Conservation (phyloP, 306 rosid species). For the Lablab purpureus region DNA sequence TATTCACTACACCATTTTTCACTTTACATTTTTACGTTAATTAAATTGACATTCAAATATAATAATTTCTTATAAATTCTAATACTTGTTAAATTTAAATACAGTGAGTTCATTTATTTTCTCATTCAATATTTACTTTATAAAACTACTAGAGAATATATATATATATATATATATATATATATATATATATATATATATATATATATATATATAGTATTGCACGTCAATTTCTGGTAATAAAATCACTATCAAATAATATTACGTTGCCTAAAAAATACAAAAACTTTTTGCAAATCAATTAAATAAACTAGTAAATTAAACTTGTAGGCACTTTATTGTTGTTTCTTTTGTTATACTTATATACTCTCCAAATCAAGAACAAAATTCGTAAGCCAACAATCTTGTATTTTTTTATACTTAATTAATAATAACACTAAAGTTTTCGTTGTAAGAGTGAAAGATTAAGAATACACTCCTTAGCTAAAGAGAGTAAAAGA, state of each 20-base stretch:
- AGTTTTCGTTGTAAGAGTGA: conserved; percentile 28
- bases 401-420: conserved; percentile 14
- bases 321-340: background rate
- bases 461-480: background rate
- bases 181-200: too few species aligned
- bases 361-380: background rate
- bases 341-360: conserved; percentile 26
- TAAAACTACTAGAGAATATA: too few species aligned
- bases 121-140: background rate
- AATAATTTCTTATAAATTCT: too few species aligned
- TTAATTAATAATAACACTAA: too few species aligned
- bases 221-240: too few species aligned
- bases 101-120: background rate
- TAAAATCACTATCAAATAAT: background rate
- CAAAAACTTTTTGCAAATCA: background rate
- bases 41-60: too few species aligned
- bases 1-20: too few species aligned
- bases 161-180: too few species aligned
- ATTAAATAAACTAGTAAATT: conserved; percentile 2
- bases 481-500: background rate
- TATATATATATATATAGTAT: too few species aligned
- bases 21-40: too few species aligned
- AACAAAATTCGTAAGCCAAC: conserved; percentile 35
- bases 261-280: background rate
- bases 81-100: too few species aligned